Percentiles rank a stretch among this genome's conserved stretches.
Evolutionary conservation across 495 filamentous ascomycete genomes (phyloP).

Genomic region (Penicillium pulvis): DNA sequence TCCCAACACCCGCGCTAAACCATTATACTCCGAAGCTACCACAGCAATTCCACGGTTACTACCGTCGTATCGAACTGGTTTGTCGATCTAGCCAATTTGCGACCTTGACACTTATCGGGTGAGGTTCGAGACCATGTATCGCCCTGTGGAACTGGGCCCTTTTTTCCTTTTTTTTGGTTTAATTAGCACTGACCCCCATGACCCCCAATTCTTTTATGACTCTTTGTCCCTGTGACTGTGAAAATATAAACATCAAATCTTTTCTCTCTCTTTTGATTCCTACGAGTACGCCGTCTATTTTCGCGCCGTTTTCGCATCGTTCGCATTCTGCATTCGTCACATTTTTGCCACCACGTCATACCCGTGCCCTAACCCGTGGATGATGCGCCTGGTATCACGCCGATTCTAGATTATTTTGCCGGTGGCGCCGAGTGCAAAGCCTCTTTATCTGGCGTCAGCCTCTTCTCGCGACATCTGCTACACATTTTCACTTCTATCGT

Average conservation of each 20-base stretch:
- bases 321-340: slow-evolving; percentile 4
- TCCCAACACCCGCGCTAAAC: slow-evolving; percentile 1
- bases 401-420: slow-evolving; percentile 11
- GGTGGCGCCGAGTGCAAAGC: slow-evolving; percentile 21
- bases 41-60: slow-evolving; percentile 11
- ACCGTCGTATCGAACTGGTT: slow-evolving; percentile 22
- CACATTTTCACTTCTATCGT: background rate
- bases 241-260: background rate
- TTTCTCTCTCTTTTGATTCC: background rate
- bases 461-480: background rate
- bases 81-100: slow-evolving; percentile 4
- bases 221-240: background rate
- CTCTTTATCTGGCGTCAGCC: background rate
- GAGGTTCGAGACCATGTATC: slow-evolving; percentile 17
- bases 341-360: slow-evolving; percentile 23
- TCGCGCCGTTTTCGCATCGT: background rate
- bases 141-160: slow-evolving; percentile 3
- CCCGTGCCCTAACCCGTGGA: slow-evolving; percentile 23
- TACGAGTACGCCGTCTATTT: no score
- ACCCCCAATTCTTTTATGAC: background rate
- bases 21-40: background rate
- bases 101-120: slow-evolving; percentile 7
- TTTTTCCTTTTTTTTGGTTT: slow-evolving; percentile 12
- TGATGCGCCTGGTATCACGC: slow-evolving; percentile 14
- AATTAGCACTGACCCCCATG: slow-evolving; percentile 4